Evolutionary conservation across 495 filamentous ascomycete genomes (phyloP), one percentile per base, ranked within the genome.

Genomic region (Pseudotulostoma volvatum): DNA sequence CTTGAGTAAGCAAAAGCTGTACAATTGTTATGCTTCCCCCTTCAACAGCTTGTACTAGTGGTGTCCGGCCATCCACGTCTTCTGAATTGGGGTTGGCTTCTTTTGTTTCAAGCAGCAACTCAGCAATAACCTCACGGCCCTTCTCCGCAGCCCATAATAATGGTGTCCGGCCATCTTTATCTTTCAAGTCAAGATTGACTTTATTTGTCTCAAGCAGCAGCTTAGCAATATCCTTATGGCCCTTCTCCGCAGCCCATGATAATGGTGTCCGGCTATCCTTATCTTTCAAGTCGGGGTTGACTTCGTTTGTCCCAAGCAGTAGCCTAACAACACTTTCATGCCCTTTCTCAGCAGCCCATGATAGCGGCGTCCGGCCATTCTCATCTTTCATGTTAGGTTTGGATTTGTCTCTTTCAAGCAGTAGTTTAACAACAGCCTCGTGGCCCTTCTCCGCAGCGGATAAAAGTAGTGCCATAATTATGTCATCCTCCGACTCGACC

Each of bases 131-230:
- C 32, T 43, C 33, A 44, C 50, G 46, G 30, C 55, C 53, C 41
- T 39, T 38, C 32, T 16, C 43, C 11, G 56, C 49, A 39, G 61
- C 61, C 51, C 47, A 56, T 40, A 36, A 50, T 9, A 65, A 37
- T 23, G 64, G 55, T 9, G 60, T 59, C 18, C 44, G 43, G 9
- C 57, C 55, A 15, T 18, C 35, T n/a, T 46, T 40, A 47, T 66
- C 58, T 5, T 34, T 44, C 1, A 39, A 36, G 30, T 61, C 41
- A 11, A 59, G 34, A 17, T 58, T 39, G 9, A 55, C 50, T 19
- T 40, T 49, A 11, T 42, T 42, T 18, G 46, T 48, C 11, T 39
- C 41, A 5, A 57, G 28, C 18, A 59, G 47, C 34, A 56, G 16
- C 23, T 42, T 45, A 3, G 50, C 69, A 28, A 66, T 42, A 7